Evolutionary conservation across 257 asterid species (phyloP), one percentile per base, ranked within the genome.

Genomic region (Cruciata laevipes): DNA sequence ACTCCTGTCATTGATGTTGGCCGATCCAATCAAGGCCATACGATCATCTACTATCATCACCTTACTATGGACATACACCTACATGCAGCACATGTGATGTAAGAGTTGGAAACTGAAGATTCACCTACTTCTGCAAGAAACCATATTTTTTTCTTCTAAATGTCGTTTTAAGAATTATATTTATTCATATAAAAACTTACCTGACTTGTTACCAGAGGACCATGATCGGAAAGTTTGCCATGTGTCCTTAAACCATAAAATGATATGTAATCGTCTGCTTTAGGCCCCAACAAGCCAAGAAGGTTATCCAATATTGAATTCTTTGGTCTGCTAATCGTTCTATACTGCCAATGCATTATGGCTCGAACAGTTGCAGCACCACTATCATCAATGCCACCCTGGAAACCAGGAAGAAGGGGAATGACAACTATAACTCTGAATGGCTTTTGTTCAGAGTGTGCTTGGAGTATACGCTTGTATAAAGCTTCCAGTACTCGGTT

Each of bases 321-420:
- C 73, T 83, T 87, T 47, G 90, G 88, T 74, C 91, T 78, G 81
- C 86, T 86, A 81, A 92, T 89, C 14, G 98, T 86, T 68, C 96
- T 89, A 74, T 89, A 89, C 67, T 92, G 98, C 98, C 98, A 92
- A 68, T 92, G 98, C 96, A 88, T 86, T 73, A 92, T 74, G 74
- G 97, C 98, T 80, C 98, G 81, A 71, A 92, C 97, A 42, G 98
- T 87, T 72, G 98, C 98, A 66, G 98, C 98, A 57, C 97, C 98
- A 68, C 76, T 74, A 55, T 92, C 98, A 79, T 92, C 96, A 63
- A 92, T 85, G 71, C 98, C 96, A 24, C 98, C 98, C 98, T 89
- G 95, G 81, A 89, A 92, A 18, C 97, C 97, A 30, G 98, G 97
- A 57, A 89, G 83, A 71, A 92, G 96, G 68, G 98, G 97, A 77